Base-by-base conservation (phyloP, 805 yeast genomes). In the Ogataea thermomethanolica region DNA sequence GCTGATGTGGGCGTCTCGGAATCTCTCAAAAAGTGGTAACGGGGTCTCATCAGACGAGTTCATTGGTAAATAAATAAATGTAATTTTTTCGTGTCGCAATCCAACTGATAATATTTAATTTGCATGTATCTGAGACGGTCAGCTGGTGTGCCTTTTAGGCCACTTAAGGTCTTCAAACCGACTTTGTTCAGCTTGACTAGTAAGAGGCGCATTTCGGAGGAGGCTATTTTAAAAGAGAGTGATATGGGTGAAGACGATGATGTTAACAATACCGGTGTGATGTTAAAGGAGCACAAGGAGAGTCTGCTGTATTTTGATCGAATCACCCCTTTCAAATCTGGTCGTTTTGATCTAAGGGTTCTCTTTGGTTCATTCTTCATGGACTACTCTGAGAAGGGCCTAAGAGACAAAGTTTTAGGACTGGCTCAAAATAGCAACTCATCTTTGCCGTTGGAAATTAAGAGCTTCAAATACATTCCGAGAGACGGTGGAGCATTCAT, bases 401-500 rank as follows among this genome's bases (percentile, higher is more conserved):
- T 76, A 7, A 47, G 42, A 28, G 33, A 52, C 3, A 52, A 46
- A 25, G 58, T 62, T 4, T 37, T 59, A 37, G 48, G 54, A 2
- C 55, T 72, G 9, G 71, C 78, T 0, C 62, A 67, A 25, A 69
- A 74, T 5, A 48, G 49, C 4, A 47, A 46, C 1, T 56, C 54
- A 5, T 29, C 46, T 5, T 20, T 46, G 11, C 43, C 45, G 3
- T 51, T 80, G 17, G 62, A 70, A 22, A 66, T 87, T 35, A 69
- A 74, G 6, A 79, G 80, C 2, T 71, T 87, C 23, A 76, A 81
- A 24, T 84, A 93, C 0, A 74, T 90, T 40, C 70, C 69, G 41
- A 70, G 95, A 45, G 99, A 93, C 56, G 96, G 97, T 37, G 98
- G 98, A 32, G 96, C 88, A 2, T 90, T 91, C 70, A 93, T 87